Evolutionary conservation across 768 basidiomycete species (phyloP), one percentile per base, ranked within the genome.

Genomic region (Lentinula boryana): DNA sequence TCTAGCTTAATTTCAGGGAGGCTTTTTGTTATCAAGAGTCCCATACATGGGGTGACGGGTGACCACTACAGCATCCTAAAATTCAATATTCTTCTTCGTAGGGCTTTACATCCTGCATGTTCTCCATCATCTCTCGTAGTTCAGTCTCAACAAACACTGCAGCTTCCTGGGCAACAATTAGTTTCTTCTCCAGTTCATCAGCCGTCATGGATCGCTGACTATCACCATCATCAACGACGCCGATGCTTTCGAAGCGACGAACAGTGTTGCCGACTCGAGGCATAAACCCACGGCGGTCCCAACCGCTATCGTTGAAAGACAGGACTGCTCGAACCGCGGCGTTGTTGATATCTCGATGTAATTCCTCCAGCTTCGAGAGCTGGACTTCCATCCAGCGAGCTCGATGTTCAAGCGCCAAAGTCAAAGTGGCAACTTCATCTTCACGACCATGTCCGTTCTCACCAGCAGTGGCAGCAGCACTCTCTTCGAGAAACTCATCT

Each of bases 381-480:
- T 93, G 92, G 21, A 92, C 89, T 72, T 94, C 91, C 89, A 95
- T 93, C 91, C 92, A 95, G 46, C 90, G 81, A 15, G 92, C 93
- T n/a, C 93, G 88, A 63, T 89, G 86, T 69, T 93, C 91, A 49
- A 95, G 81, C 7, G 91, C 91, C 53, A 88, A 75, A 1, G 91
- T 94, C 62, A 94, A 75, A 16, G 88, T 88, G 2, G 88, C 89
- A 6, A 94, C 91, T 68, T 95, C 92, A 67, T 93, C 91, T 63
- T 92, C 90, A 66, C 84, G 87, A 23, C 79, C 83, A 18, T 60
- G 80, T 75, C 78, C 75, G 58, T 87, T 87, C 46, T 88, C 87
- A 4, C 82, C 82, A 31, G 41, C 40, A 7, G 40, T 31, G 5
- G 41, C 40, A 43, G 23, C 44, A 18, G 44, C 44, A 18, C 80